phyloP scores from a whole-genome alignment of 2,329 filamentous ascomycete species.

The Cryphonectria japonica region DNA sequence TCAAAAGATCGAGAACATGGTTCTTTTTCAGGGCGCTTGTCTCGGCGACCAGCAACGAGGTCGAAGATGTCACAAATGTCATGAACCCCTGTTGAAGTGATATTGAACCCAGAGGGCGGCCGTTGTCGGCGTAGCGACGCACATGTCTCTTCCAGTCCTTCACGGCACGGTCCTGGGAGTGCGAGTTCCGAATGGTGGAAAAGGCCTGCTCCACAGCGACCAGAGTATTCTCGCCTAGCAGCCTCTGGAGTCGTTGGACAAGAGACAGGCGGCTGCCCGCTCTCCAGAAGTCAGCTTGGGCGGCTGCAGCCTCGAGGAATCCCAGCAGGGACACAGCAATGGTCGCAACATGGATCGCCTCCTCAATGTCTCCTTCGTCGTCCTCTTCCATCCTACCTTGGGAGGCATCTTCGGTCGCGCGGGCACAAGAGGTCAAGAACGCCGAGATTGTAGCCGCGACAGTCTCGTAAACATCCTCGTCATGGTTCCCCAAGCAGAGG shows the following conservation, averaged over 20 bases:
- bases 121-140: constrained; percentile 78
- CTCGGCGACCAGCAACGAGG: constrained; percentile 72
- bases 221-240: constrained; percentile 84
- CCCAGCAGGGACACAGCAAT: constrained; percentile 86
- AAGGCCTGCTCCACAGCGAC: constrained; percentile 87
- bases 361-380: constrained; percentile 64
- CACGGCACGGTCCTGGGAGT: constrained; percentile 64
- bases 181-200: constrained; percentile 84
- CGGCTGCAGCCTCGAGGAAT: constrained; percentile 82
- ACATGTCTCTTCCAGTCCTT: constrained; percentile 89
- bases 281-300: constrained; percentile 80
- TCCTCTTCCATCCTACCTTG: constrained; percentile 58
- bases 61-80: constrained; percentile 77
- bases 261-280: constrained; percentile 73
- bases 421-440: constrained; percentile 73
- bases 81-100: constrained; percentile 88
- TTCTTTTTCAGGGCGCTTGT: constrained; percentile 60
- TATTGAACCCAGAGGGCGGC: constrained; percentile 87
- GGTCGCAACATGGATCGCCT: constrained; percentile 71
- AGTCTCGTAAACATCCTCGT: constrained; percentile 67
- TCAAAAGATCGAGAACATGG: constrained; percentile 75
- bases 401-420: constrained; percentile 60
- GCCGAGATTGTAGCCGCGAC: constrained; percentile 69
- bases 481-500: constrained; percentile 76
- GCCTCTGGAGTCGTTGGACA: constrained; percentile 69